Percentiles rank a stretch among this genome's conserved stretches.
These are phyloP conservation scores for Penicillium occitanis DNA, from an alignment of 2,329 filamentous ascomycete genomes.

Conservation along the genomic window DNA sequence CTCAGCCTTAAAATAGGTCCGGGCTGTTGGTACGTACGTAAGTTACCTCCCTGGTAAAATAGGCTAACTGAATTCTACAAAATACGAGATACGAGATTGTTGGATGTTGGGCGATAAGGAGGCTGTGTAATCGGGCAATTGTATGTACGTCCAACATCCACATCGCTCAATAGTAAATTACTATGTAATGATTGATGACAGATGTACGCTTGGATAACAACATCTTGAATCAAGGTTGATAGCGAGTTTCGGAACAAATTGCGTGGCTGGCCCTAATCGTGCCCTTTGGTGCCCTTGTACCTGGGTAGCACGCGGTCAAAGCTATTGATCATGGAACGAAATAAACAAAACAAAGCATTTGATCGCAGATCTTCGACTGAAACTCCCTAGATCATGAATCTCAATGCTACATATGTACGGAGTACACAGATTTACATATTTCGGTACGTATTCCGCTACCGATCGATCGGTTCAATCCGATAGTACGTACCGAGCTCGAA, in stretches of 20 bases:
- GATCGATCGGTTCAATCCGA: background rate
- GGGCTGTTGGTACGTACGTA: background rate
- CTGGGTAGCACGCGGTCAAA: background rate
- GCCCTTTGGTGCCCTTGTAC: background rate
- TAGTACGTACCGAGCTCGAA: background rate
- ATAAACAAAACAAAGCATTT: background rate
- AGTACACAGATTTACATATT: background rate
- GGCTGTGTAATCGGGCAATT: background rate
- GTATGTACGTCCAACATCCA: too few species aligned
- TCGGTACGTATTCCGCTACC: background rate
- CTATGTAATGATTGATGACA: too few species aligned
- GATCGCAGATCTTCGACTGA: background rate
- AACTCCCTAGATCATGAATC: background rate
- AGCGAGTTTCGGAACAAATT: conserved; percentile 1
- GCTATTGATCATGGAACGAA: background rate
- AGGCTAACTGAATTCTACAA: background rate
- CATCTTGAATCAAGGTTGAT: background rate
- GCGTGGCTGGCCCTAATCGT: background rate
- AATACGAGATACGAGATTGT: background rate
- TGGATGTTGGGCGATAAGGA: background rate
- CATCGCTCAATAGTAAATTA: too few species aligned
- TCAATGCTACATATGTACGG: background rate
- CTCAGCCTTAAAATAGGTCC: conserved; percentile 9
- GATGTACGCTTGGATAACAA: background rate
- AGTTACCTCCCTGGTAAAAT: background rate